Evolutionary conservation across 805 yeast species (phyloP).

Genomic region (Yamadazyma phyllophila): DNA sequence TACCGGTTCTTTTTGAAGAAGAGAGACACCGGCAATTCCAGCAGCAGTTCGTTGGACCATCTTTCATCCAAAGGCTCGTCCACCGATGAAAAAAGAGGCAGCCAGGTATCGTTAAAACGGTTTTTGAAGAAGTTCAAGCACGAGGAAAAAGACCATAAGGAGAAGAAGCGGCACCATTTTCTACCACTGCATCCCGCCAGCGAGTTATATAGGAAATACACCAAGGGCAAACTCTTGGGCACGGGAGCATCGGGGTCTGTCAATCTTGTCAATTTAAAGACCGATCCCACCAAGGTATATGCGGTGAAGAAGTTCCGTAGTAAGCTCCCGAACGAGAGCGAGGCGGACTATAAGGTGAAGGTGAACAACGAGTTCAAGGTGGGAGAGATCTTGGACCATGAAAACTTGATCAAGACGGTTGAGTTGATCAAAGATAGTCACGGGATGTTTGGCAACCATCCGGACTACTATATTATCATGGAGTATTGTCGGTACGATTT

Average conservation of each 20-base stretch:
- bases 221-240: constrained; percentile 69
- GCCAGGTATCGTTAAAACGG: constrained; percentile 42
- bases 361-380: constrained; percentile 80
- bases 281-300: constrained; percentile 52
- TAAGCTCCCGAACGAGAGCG: constrained; percentile 58
- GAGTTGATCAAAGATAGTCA: constrained; percentile 71
- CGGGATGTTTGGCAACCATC: constrained; percentile 18
- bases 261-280: constrained; percentile 62
- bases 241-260: constrained; percentile 96
- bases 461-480: constrained; percentile 71
- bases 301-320: constrained; percentile 88
- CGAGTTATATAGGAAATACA: constrained; percentile 49
- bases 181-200: constrained; percentile 20
- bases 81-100: constrained; percentile 14
- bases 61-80: constrained; percentile 11
- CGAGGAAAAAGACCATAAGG: constrained; percentile 12
- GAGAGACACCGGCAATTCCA: constrained; percentile 11
- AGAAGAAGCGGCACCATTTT: constrained; percentile 10
- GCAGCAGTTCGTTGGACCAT: constrained; percentile 12
- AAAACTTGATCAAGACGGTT: constrained; percentile 75
- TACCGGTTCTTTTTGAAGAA: constrained; percentile 13
- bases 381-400: constrained; percentile 71
- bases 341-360: constrained; percentile 68
- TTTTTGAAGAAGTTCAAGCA: constrained; percentile 49
- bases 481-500: constrained; percentile 91